Conservation (phyloP, 441 rosid genomes). For the Bruguiera hainesii region DNA sequence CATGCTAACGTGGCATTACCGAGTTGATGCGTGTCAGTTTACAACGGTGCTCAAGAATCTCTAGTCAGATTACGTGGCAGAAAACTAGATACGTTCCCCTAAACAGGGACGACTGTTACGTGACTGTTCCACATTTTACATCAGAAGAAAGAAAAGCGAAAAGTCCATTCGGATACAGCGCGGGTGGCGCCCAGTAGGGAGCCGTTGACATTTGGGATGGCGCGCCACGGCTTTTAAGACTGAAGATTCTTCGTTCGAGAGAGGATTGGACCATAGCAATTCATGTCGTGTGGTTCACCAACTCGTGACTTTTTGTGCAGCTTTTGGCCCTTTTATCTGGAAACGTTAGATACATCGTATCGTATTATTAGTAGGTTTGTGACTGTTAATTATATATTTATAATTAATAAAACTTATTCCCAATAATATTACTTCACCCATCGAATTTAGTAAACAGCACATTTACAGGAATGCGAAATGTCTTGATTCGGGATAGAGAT, state of each 20-base stretch:
- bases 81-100: background rate
- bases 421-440: too few relatives aligned
- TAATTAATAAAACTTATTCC: too few relatives aligned
- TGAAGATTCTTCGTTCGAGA: background rate
- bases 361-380: too few relatives aligned
- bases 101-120: constrained; percentile 14
- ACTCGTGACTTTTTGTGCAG: constrained; percentile 19
- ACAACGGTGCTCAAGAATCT: background rate
- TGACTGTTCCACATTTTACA: constrained; percentile 10
- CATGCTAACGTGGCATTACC: constrained; percentile 16
- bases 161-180: background rate
- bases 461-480: too few relatives aligned
- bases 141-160: too few relatives aligned
- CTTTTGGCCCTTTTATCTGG: background rate
- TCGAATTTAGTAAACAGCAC: too few relatives aligned
- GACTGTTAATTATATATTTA: too few relatives aligned
- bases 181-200: constrained; percentile 21
- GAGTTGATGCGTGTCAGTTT: background rate
- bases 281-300: constrained; percentile 27
- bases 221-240: background rate
- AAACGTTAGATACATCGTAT: too few relatives aligned
- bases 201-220: constrained; percentile 15
- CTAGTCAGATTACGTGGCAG: background rate
- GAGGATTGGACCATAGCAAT: background rate
- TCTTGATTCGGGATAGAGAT: too few relatives aligned